These are phyloP conservation scores for Novymonas esmeraldas DNA, from an alignment of 208 protist species.

Conservation along the genomic window DNA sequence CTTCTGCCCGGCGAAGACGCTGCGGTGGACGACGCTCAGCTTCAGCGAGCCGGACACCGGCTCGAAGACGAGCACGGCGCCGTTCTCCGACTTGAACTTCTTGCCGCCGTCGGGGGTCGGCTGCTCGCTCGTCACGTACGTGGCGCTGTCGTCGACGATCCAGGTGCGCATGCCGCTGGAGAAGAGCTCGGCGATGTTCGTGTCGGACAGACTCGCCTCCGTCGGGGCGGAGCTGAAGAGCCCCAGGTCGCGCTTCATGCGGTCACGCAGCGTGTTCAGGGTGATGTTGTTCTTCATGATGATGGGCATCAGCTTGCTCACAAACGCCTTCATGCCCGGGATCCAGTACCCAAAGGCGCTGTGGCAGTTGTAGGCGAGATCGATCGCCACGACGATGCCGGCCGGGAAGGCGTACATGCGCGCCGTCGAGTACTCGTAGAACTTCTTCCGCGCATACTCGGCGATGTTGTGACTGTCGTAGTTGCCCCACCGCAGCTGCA, in stretches of 20 bases:
- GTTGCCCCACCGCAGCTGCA: conserved; percentile 99
- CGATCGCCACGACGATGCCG: conserved; percentile 98
- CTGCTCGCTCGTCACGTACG: conserved; percentile 99
- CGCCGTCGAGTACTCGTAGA: conserved; percentile 99
- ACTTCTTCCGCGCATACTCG: conserved; percentile 99
- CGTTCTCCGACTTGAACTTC: conserved; percentile 97
- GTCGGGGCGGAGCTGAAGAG: conserved; percentile 99
- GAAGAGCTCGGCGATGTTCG: conserved; percentile 99
- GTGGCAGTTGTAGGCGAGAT: conserved; percentile 99
- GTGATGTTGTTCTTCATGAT: conserved; percentile 99
- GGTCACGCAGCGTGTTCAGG: conserved; percentile 99
- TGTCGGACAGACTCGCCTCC: conserved; percentile 98
- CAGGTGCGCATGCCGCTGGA: conserved; percentile 99
- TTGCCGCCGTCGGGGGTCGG: conserved; percentile 99
- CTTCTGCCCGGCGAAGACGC: conserved; percentile 99
- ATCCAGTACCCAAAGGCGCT: conserved; percentile 99
- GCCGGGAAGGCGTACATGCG: conserved; percentile 99
- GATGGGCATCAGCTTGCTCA: conserved; percentile 98
- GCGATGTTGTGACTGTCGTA: conserved; percentile 99
- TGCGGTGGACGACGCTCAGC: conserved; percentile 99
- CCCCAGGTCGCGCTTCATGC: conserved; percentile 99
- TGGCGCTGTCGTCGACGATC: conserved; percentile 99
- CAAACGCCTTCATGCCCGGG: conserved; percentile 97
- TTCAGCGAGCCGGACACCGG: conserved; percentile 99
- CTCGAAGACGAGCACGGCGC: conserved; percentile 99